Conservation (phyloP, 1,139 yeast species). For the Taphrina betulina region DNA sequence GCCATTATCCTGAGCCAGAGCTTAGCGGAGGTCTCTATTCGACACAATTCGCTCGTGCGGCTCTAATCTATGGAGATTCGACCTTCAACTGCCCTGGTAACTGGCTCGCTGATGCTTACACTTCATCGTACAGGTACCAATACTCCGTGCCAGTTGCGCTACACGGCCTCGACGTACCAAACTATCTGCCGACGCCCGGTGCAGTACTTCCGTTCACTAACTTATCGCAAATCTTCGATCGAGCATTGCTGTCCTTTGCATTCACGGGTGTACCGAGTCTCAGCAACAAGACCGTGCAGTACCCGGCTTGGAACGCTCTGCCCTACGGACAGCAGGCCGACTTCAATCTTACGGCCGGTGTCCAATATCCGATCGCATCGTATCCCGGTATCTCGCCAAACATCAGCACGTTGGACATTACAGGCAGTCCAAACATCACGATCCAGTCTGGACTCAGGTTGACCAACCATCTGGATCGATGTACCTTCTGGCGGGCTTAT, state of each 20-base stretch:
- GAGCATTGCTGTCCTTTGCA: background rate
- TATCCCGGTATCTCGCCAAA: background rate
- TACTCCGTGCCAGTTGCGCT: background rate
- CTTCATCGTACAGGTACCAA: background rate
- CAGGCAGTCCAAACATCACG: background rate
- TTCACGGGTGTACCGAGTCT: background rate
- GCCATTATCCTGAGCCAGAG: slow-evolving; percentile 4
- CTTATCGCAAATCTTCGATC: background rate
- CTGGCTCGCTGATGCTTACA: slow-evolving; percentile 7
- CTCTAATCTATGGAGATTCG: background rate
- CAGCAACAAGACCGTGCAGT: background rate
- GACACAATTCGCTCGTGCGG: slow-evolving; percentile 4
- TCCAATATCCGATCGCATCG: background rate
- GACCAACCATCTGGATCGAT: background rate
- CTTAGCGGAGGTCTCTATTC: background rate
- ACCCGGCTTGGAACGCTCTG: background rate
- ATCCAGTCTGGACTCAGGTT: background rate
- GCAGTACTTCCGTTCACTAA: background rate
- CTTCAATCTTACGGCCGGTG: background rate
- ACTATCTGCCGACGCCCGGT: background rate
- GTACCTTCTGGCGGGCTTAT: background rate
- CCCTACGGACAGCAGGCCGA: background rate
- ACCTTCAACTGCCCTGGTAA: slow-evolving; percentile 3
- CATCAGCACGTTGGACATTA: background rate
- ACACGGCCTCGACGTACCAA: background rate